Evolutionary conservation across 148 eudicot species (phyloP), one percentile per base, ranked within the genome.

Genomic region (Chenopodium suecicum): DNA sequence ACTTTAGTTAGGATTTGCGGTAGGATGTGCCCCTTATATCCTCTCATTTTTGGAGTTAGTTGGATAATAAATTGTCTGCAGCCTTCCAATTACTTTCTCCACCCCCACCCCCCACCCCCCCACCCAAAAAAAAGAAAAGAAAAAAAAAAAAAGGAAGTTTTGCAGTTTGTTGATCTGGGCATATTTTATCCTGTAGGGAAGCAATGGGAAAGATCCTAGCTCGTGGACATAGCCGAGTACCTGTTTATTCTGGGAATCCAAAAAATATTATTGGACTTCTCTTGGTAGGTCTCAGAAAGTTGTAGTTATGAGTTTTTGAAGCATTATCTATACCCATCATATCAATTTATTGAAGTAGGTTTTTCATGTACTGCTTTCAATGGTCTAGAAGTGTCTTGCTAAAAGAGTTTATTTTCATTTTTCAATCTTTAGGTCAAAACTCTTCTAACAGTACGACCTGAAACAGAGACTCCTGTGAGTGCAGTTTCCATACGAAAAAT

Each of bases 391-490:
- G 12, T 25, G 70, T 29, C 52, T 74, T 74, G 12, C 22, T 70
- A 56, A 48, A 29, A 25, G 8, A 46, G 34, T 32, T 67, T 54
- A 27, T 32, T 62, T 73, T 73, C 63, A 12, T 65, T 46, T 82
- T 77, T 75, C 76, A 67, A 65, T 73, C 70, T 46, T 79, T 81
- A 95, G 99, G 98, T 95, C 46, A 95, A 95, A 88, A 89, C 94
- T 83, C 99, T 95, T 85, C 94, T 95, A 74, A 93, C 99, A 22
- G 99, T 95, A 74, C 85, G 98, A 66, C 91, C 99, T 66, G 99
- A 95, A 88, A 95, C 98, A n/a, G 99, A 95, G 86, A 95, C 97
- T 67, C 99, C 98, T 47, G 98, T 95, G 9, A 92, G 99, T 87
- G 96, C 99, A 78, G 94, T 95, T 80, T 93, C 99, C 48, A 95